Evolutionary conservation across 305 asterid species (phyloP).

Genomic region (Fraxinus sp.): DNA sequence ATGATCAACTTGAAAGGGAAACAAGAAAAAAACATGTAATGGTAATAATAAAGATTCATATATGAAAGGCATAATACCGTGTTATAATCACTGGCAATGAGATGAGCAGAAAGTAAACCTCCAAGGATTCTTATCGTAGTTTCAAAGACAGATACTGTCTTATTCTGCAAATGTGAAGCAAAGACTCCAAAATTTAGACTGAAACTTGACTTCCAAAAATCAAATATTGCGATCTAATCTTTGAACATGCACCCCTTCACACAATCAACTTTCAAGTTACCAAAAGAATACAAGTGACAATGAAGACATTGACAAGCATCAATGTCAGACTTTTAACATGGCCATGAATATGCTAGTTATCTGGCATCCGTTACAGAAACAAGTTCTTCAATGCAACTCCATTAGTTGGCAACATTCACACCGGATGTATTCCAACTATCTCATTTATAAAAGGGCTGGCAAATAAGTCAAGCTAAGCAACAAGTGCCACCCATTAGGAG

Average conservation of each 20-base stretch:
- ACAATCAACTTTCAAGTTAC: neutral
- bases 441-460: neutral
- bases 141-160: conserved; percentile 93
- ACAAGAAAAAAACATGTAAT: neutral
- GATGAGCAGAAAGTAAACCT: conserved; percentile 96
- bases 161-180: conserved; percentile 63
- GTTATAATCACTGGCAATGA: conserved; percentile 86
- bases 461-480: neutral
- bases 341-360: neutral
- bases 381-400: neutral
- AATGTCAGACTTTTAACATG: neutral
- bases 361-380: neutral
- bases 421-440: neutral
- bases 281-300: neutral
- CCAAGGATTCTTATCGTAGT: conserved; percentile 95
- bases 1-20: neutral
- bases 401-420: neutral
- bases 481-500: neutral
- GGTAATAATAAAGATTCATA: neutral
- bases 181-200: conserved; percentile 17
- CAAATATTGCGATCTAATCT: neutral
- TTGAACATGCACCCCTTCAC: neutral
- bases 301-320: conserved; percentile 14
- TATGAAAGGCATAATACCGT: conserved; percentile 54
- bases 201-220: conserved; percentile 10